These are phyloP conservation scores for Chrysosporium keratinophilum DNA, from an alignment of 2,329 filamentous ascomycete species.

Conservation along the genomic window DNA sequence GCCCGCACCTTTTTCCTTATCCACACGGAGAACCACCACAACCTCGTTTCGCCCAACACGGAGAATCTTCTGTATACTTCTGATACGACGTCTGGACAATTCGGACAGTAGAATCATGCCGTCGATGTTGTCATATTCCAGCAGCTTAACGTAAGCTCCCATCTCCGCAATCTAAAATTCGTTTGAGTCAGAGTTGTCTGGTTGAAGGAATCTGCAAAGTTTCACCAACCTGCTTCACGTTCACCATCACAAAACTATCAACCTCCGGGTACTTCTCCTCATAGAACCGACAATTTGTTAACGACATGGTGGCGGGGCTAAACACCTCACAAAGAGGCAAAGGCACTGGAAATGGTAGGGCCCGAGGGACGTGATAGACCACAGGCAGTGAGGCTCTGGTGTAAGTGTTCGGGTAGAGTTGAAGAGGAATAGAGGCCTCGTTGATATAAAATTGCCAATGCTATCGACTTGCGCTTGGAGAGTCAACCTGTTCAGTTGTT, in stretches of 20 bases:
- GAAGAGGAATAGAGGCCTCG: no score
- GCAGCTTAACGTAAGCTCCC: constrained; percentile 98
- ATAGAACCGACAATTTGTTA: constrained; percentile 94
- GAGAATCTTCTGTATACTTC: constrained; percentile 98
- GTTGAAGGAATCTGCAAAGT: background rate
- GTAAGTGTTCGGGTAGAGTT: no score
- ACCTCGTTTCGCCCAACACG: constrained; percentile 97
- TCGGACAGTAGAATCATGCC: constrained; percentile 99
- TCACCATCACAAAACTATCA: constrained; percentile 99
- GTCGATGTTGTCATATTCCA: constrained; percentile 99
- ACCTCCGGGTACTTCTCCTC: constrained; percentile 97
- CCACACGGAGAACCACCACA: constrained; percentile 93
- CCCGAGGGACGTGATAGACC: background rate
- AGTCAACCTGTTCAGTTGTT: no score
- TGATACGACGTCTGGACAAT: constrained; percentile 92
- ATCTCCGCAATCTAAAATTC: constrained; percentile 80
- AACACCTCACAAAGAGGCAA: background rate
- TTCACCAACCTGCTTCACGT: constrained; percentile 76
- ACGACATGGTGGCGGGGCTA: constrained; percentile 61
- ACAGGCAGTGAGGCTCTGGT: background rate
- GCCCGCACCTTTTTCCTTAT: constrained; percentile 85
- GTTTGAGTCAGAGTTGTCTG: constrained; percentile 7
- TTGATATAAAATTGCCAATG: no score
- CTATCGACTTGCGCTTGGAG: no score
- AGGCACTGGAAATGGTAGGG: background rate